Base-by-base conservation (phyloP, 140 eudicot genomes). In the Oenanthe javanica region DNA sequence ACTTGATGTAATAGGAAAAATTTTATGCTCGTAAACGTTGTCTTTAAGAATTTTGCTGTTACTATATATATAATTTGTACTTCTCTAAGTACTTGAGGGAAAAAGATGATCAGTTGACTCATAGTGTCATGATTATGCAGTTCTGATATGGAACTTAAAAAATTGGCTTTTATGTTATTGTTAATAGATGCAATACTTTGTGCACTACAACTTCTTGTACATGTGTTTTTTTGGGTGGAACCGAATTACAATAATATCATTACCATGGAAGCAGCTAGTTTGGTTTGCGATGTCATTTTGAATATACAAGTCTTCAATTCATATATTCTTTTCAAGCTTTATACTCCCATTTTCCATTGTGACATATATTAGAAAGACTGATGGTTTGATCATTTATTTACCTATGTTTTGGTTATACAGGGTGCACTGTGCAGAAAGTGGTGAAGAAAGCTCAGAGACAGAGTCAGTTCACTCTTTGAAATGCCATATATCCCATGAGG, bases 401-500 rank as follows among this genome's bases (percentile, higher is more conserved):
- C 50, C 14, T 73, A 43, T 75, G 69, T 83, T 82, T 49, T 82
- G 77, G 61, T 18, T 51, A 77, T 86, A n/a, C 81, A 94, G 99
- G 93, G 91, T 94, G 78, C 94, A 94, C 76, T 94, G 99, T 81
- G 89, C 91, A 71, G 99, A 94, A 88, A 94, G 99, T 87, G 97
- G 99, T 48, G 99, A 94, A 82, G 99, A 94, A 86, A 92, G 97
- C 79, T 85, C 89, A 55, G 99, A 94, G 83, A 85, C 86, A 64
- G 99, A 94, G 78, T 88, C 93, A 5, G 86, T 93, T 36, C 87
- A 90, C 87, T 83, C 99, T 67, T 96, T 94, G 36, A 94, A 94
- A 85, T 94, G 99, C 83, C 99, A 94, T 86, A 94, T 94, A 84
- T 94, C 99, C 21, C 97, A 92, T 31, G 99, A 94, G 83, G 99